Base-by-base conservation (phyloP, 306 rosid genomes). In the Aeschynomene evenia region DNA sequence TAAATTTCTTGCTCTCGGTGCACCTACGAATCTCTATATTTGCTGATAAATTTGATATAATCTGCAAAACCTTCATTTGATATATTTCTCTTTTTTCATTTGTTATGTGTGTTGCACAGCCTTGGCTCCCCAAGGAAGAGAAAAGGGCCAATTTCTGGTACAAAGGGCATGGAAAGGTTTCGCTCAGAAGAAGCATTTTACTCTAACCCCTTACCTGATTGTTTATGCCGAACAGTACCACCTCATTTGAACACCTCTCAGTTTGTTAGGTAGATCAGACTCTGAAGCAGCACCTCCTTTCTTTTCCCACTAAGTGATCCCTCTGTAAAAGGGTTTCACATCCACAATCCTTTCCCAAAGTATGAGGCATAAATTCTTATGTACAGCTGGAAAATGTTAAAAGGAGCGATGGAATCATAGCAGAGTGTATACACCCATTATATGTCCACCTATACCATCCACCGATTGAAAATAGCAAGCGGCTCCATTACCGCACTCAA, bases 51-150 rank as follows among this genome's bases (percentile, higher is more conserved):
- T n/a, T n/a, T n/a, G n/a, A n/a, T n/a, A n/a, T n/a, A n/a, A n/a
- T n/a, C n/a, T n/a, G n/a, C n/a, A n/a, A n/a, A 31, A 36, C 45
- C 39, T 74, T 16, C 22, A 21, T 18, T 49, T 59, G 66, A 48
- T 4, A 13, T 39, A 28, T 9, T 40, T 40, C 48, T 40, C 48
- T n/a, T 34, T 45, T 42, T 16, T 57, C 46, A 37, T 50, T 71
- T 40, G 56, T 16, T 60, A n/a, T 43, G 58, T 43, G 58, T 72
- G 60, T 70, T 79, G 13, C 5, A 19, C 86, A 92, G 98, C 78
- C 96, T 82, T 81, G 98, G 96, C 24, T 87, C 88, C n/a, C 88
- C 96, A 0, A 85, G 96, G 81, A 92, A 87, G 80, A 92, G 98
- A 75, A 89, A 85, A 76, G 98, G 98, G 42, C 96, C 98, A 18